phyloP scores from a whole-genome alignment of 495 filamentous ascomycete genomes.

The Aspergillus leporis region DNA sequence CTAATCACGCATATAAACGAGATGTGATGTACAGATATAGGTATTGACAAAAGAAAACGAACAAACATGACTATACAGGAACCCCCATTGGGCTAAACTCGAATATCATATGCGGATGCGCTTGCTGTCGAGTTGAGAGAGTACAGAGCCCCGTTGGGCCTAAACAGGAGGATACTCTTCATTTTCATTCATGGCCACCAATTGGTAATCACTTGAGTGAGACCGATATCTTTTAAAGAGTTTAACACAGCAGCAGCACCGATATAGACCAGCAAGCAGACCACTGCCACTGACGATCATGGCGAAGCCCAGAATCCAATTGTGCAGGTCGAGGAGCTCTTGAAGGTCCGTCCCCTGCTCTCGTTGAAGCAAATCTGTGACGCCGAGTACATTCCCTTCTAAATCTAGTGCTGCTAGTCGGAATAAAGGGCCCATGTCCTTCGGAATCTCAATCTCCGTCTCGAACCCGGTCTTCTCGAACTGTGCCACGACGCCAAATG shows the following conservation, averaged over 20 bases:
- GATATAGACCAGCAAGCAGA: constrained; percentile 16
- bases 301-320: constrained; percentile 19
- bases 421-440: constrained; percentile 16
- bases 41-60: too few species aligned
- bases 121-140: too few species aligned
- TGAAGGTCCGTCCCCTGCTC: not conserved
- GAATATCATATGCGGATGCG: too few species aligned
- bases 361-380: constrained; percentile 21
- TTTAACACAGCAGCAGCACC: constrained; percentile 5
- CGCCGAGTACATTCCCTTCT: constrained; percentile 23
- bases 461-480: constrained; percentile 27
- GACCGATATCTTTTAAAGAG: not conserved
- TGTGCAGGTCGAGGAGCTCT: constrained; percentile 10
- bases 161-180: constrained; percentile 12
- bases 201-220: constrained; percentile 17
- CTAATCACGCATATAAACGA: too few species aligned
- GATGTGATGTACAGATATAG: too few species aligned
- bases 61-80: too few species aligned
- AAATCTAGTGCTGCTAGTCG: constrained; percentile 26
- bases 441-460: constrained; percentile 23
- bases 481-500: constrained; percentile 10
- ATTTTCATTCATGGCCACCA: constrained; percentile 19
- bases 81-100: too few species aligned
- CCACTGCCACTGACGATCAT: constrained; percentile 13
- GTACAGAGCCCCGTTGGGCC: not conserved